These are phyloP conservation scores for Chrysophaeum taylorii DNA, from an alignment of 352 stramenopile species.

Conservation along the genomic window DNA sequence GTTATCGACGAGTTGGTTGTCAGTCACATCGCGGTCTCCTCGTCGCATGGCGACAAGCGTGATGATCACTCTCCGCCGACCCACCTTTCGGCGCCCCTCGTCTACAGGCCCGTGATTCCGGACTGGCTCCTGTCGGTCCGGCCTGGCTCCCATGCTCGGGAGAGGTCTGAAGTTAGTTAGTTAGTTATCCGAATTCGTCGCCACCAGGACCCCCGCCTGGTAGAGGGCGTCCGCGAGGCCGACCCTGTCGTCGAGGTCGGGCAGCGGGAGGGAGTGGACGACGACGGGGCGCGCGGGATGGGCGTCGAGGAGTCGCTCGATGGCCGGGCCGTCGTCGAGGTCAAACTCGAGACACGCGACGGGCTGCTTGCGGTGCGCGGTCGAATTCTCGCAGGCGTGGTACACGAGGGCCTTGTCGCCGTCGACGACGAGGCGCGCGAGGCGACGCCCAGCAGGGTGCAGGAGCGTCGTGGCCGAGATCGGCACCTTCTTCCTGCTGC, in stretches of 20 bases:
- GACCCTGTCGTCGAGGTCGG: constrained; percentile 34
- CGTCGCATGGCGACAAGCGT: no score
- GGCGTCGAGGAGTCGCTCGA: constrained; percentile 53
- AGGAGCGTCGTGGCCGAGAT: constrained; percentile 13
- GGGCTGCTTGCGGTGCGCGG: constrained; percentile 49
- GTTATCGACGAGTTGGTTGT: no score
- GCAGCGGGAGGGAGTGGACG: constrained; percentile 30
- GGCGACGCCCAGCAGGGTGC: constrained; percentile 38
- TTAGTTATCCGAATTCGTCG: no score
- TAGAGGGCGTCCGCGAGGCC: constrained; percentile 21
- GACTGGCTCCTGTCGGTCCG: no score
- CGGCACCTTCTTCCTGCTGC: constrained; percentile 29
- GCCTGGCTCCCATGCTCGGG: no score
- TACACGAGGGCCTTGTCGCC: constrained; percentile 63
- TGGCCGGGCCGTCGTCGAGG: constrained; percentile 50
- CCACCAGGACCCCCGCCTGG: constrained; percentile 19
- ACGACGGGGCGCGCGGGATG: constrained; percentile 27
- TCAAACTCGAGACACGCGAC: constrained; percentile 67
- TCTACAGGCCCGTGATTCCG: no score
- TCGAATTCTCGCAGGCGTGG: constrained; percentile 63
- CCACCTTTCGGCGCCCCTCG: no score
- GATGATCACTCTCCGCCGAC: no score
- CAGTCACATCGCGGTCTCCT: no score
- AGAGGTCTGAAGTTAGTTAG: no score
- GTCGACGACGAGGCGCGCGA: constrained; percentile 58